phyloP scores from a whole-genome alignment of 768 basidiomycete genomes.

The Polyporus arcularius region DNA sequence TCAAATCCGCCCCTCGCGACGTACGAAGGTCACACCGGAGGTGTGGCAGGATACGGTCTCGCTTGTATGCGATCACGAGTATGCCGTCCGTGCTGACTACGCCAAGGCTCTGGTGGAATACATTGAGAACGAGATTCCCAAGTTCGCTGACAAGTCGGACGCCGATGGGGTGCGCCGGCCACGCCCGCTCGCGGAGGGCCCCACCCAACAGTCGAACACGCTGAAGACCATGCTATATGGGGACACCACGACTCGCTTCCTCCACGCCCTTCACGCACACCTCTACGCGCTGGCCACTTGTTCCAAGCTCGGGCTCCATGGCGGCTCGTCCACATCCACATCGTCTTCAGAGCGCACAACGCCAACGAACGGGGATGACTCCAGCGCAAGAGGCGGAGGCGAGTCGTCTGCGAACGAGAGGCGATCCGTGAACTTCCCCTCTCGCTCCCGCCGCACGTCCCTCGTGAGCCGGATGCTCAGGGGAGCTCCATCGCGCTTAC shows the following conservation, averaged over 20 bases:
- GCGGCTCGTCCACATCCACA: constrained; percentile 41
- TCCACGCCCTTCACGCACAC: constrained; percentile 81
- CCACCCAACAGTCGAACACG: constrained; percentile 46
- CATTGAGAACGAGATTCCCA: constrained; percentile 73
- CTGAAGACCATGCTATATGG: constrained; percentile 54
- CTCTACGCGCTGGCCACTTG: constrained; percentile 78
- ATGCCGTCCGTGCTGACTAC: constrained; percentile 79
- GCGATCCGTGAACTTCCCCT: constrained; percentile 47
- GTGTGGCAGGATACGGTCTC: constrained; percentile 91
- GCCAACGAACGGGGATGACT: constrained; percentile 13
- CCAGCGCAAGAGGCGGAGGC: constrained; percentile 9
- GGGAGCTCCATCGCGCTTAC: constrained; percentile 43
- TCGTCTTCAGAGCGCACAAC: constrained; percentile 38
- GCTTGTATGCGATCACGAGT: constrained; percentile 78
- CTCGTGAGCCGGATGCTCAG: constrained; percentile 55
- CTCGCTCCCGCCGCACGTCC: constrained; percentile 58
- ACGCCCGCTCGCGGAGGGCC: constrained; percentile 50
- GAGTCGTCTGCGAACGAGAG: constrained; percentile 40
- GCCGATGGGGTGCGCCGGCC: constrained; percentile 48
- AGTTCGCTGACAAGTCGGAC: constrained; percentile 52
- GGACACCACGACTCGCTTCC: constrained; percentile 67
- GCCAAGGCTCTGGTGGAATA: constrained; percentile 73
- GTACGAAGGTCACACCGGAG: constrained; percentile 74
- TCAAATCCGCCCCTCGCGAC: constrained; percentile 46
- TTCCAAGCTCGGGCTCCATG: constrained; percentile 53